These are phyloP conservation scores for Populus hybrid DNA, from an alignment of 441 rosid species.

Conservation along the genomic window DNA sequence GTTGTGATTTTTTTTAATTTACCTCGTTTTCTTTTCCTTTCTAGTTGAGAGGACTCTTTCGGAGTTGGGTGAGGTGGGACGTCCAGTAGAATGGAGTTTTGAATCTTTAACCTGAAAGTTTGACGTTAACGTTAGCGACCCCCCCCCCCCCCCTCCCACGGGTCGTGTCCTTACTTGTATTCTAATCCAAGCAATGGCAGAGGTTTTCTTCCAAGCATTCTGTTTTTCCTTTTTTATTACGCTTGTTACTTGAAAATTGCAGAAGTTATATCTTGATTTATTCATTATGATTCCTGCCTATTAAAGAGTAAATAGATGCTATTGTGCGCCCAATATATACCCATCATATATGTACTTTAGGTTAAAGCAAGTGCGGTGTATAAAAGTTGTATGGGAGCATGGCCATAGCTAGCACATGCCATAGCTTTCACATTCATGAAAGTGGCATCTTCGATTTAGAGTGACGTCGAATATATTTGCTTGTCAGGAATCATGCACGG, in stretches of 20 bases:
- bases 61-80: conserved; percentile 71
- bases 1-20: conserved; percentile 6
- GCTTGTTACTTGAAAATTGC: not conserved
- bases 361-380: no score
- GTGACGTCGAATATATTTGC: not conserved
- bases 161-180: conserved; percentile 49
- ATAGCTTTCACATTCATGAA: not conserved
- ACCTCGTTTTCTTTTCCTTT: conserved; percentile 16
- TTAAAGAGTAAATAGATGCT: not conserved
- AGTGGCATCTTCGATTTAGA: not conserved
- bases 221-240: not conserved
- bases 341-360: no score
- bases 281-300: not conserved
- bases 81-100: conserved; percentile 28
- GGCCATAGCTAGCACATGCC: not conserved
- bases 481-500: not conserved
- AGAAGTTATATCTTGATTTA: not conserved
- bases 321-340: no score
- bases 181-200: conserved; percentile 76
- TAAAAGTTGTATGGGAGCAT: no score
- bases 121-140: conserved; percentile 67
- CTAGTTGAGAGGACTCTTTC: conserved; percentile 69
- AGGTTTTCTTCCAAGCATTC: conserved; percentile 44
- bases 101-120: conserved; percentile 36
- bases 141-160: conserved; percentile 22